phyloP scores from a whole-genome alignment of 306 rosid species.

The Gastrolobium bilobum region DNA sequence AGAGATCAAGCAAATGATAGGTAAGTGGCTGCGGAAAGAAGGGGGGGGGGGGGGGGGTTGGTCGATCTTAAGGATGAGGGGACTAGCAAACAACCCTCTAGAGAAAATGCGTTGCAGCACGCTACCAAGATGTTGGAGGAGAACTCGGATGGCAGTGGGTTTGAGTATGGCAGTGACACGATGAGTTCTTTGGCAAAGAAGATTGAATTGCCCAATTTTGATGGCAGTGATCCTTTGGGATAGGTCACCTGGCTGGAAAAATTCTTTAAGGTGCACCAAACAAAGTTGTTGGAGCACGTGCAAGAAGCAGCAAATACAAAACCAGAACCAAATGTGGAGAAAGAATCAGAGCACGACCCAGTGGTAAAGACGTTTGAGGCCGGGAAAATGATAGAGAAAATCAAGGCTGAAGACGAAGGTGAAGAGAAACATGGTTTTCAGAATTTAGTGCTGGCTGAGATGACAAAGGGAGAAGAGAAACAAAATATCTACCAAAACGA shows the following conservation, averaged over 20 bases:
- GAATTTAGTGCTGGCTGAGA: too few species aligned
- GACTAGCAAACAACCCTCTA: too few species aligned
- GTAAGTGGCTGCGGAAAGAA: not conserved
- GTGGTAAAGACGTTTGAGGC: slow-evolving; percentile 3
- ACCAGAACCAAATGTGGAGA: too few species aligned
- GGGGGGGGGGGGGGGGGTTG: too few species aligned
- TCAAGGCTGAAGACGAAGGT: not conserved
- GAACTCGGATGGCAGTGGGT: too few species aligned
- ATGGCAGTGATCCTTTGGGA: not conserved
- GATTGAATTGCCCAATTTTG: slow-evolving; percentile 5
- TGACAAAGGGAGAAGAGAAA: too few species aligned
- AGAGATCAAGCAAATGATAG: not conserved
- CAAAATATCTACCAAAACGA: too few species aligned
- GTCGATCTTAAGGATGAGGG: too few species aligned
- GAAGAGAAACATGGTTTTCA: not conserved
- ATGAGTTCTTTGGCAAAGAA: not conserved
- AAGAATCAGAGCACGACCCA: not conserved
- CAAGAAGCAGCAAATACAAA: not conserved
- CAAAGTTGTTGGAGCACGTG: not conserved
- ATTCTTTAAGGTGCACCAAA: not conserved
- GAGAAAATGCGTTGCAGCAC: too few species aligned
- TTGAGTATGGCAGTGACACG: too few species aligned
- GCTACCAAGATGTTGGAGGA: too few species aligned
- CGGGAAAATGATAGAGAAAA: not conserved
- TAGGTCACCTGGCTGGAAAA: not conserved